Conservation (phyloP, 176 grass and related monocot species). For the Panicum miliaceum region DNA sequence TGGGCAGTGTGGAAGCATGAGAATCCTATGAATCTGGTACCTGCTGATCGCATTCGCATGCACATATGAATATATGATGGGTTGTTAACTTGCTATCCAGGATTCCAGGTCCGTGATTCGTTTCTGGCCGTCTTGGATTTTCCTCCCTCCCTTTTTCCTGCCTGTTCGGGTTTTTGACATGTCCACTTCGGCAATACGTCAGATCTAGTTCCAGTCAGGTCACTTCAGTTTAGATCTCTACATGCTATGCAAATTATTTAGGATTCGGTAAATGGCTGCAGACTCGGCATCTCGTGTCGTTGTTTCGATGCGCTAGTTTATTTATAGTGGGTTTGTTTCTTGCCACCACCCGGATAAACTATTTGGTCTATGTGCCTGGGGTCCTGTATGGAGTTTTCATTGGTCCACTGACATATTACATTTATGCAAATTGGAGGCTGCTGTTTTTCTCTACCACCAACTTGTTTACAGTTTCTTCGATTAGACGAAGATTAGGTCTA, state of each 20-base stretch:
- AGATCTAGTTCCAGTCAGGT: conserved; percentile 32
- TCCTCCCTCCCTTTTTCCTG: conserved; percentile 20
- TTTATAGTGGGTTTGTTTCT: background rate
- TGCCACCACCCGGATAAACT: background rate
- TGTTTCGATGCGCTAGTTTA: background rate
- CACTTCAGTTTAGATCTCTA: conserved; percentile 6
- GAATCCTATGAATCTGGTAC: conserved; percentile 25
- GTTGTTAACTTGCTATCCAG: conserved; percentile 36
- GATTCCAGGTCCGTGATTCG: conserved; percentile 34
- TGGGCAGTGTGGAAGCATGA: conserved; percentile 34
- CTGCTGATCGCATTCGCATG: background rate
- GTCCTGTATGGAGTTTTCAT: background rate
- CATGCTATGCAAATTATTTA: background rate
- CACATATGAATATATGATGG: background rate
- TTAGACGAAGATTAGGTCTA: background rate
- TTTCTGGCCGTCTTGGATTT: conserved; percentile 36
- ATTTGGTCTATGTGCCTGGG: background rate
- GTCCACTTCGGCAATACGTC: background rate
- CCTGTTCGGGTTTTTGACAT: conserved; percentile 10
- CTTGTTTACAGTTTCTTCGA: background rate
- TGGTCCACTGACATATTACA: background rate
- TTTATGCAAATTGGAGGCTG: background rate
- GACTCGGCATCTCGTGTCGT: background rate
- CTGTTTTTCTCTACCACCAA: background rate
- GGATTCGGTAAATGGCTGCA: background rate